Evolutionary conservation across 768 basidiomycete genomes (phyloP), one percentile per base, ranked within the genome.

Genomic region (Pulveroboletus sp.): DNA sequence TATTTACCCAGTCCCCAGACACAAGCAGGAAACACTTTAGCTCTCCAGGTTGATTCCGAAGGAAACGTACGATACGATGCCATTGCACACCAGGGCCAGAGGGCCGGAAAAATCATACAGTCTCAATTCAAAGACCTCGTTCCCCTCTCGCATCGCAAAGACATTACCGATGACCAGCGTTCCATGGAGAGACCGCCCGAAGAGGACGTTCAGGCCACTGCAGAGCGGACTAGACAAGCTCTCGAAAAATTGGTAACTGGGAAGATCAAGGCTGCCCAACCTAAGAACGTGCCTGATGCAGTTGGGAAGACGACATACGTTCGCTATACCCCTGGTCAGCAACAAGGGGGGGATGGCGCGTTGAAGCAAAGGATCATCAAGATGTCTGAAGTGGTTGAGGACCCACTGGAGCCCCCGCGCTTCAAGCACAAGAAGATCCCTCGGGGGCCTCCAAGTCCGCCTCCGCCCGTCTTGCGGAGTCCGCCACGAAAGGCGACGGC

Each of bases 371-470:
- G 95, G 47, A 97, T 99, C 60, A 98, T 99, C 70, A 99, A 99
- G 69, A 97, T 99, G 94, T 84, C 93, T 10, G 93, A 95, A 56
- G 89, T 98, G 11, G 91, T 94, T 5, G 97, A 99, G 70, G 97
- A 99, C 67, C 97, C 97, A 1, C 67, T 99, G 55, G 97, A 98
- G 64, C 97, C 97, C 9, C 92, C 97, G 17, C 77, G 91, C 39
- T 98, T 98, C 75, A 99, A 98, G 67, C 92, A 95, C 68, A 97
- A 97, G 76, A 99, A 99, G 74, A 97, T 99, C 52, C 97, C 97
- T 10, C 76, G 93, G 61, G 97, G 94, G 5, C 94, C 94, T 12
- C 94, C 92, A 2, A 94, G 91, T 62, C 95, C 97, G 0, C 97
- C 97, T 3, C 93, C 94, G 2, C 97, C 97, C 16, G 91, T 98